These are phyloP conservation scores for Mucor piriformis DNA, from an alignment of 371 early-diverging fungal species.

Conservation along the genomic window DNA sequence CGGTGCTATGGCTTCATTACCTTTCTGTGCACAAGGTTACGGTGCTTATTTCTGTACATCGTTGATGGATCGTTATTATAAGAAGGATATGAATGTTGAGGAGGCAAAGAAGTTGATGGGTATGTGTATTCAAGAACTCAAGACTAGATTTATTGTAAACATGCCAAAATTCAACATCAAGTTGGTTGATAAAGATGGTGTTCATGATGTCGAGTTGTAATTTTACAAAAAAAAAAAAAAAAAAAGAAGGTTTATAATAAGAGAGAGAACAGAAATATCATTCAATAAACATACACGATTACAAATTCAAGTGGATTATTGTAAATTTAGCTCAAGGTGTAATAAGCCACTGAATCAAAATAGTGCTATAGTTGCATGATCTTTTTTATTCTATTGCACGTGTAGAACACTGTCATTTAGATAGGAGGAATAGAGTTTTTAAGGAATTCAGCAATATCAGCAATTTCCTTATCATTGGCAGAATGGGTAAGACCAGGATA, in stretches of 20 bases:
- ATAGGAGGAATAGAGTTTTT: slow-evolving; percentile 18
- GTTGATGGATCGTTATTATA: slow-evolving; percentile 93
- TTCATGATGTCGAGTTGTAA: slow-evolving; percentile 62
- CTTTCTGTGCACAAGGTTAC: slow-evolving; percentile 94
- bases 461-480: slow-evolving; percentile 72
- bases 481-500: slow-evolving; percentile 85
- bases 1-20: slow-evolving; percentile 77
- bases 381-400: not conserved
- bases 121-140: slow-evolving; percentile 87
- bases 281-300: too few species aligned
- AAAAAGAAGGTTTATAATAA: not conserved
- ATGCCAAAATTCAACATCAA: slow-evolving; percentile 83
- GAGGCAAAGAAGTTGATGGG: slow-evolving; percentile 80
- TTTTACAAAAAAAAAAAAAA: slow-evolving; percentile 1
- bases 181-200: slow-evolving; percentile 85
- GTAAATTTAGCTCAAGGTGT: too few species aligned
- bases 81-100: slow-evolving; percentile 79
- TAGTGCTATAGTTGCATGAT: too few species aligned
- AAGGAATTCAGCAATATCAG: slow-evolving; percentile 70
- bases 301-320: too few species aligned
- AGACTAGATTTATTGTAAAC: slow-evolving; percentile 86
- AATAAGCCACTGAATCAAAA: too few species aligned
- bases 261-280: not conserved
- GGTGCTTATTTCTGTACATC: slow-evolving; percentile 90
- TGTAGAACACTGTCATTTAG: slow-evolving; percentile 3